Evolutionary conservation across 306 rosid species (phyloP), one percentile per base, ranked within the genome.

Genomic region (Gynostemma pentaphyllum): DNA sequence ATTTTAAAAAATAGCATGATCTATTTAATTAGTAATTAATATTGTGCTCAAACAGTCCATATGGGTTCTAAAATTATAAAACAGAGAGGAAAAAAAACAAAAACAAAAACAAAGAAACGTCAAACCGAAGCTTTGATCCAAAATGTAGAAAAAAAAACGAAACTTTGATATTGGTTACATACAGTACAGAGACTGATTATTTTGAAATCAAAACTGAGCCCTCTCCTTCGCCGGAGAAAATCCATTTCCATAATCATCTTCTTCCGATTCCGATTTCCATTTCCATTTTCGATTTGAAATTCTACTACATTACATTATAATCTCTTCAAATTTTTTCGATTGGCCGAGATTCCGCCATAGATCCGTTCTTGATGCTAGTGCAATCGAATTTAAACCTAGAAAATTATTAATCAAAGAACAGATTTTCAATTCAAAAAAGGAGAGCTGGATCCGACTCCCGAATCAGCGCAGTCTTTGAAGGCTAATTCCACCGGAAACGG

Each of bases 401-500:
- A 2, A 0, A 14, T 36, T 7, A 37, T 60, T 60, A 24, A 23
- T 3, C 19, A 39, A 2, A 11, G 4, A 32, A 12, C 24, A 13
- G 15, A 0, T 18, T 47, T 23, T 4, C 11, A 36, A 36, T 49
- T 37, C 22, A 62, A 9, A 9, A 69, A 13, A 14, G 65, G 44
- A 75, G 82, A 80, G 79, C 98, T 92, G 98, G 98, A 92, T 84
- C 77, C 96, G 65, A 70, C 75, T 62, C 94, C 80, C 75, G 96
- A 87, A 73, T 42, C 83, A 68, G 71, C 70, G 75, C 88, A 80
- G 89, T 83, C 82, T 48, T 70, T 72, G 71, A 82, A 87, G 90
- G 84, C 81, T 80, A 59, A 66, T 62, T 19, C 86, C 69, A 23
- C 85, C 14, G 37, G 79, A 44, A 87, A 90, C 95, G 95, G 94